Evolutionary conservation across 176 grass and related monocot genomes (phyloP), one percentile per base, ranked within the genome.

Genomic region (Hyparrhenia diplandra): DNA sequence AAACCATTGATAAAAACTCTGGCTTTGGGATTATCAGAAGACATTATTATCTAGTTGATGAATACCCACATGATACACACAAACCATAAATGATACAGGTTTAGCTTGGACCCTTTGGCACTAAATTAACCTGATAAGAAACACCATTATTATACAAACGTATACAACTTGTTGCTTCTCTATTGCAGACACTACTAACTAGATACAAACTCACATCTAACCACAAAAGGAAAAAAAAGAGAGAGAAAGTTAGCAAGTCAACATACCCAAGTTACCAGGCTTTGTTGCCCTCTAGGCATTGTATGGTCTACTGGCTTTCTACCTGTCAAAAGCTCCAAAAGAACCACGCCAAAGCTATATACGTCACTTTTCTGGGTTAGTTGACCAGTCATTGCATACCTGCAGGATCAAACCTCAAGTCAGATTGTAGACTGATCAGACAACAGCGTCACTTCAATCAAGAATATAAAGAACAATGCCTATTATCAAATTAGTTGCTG

Each of bases 281-380:
- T 97, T 59, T 97, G 92, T 80, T 97, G 94, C 25, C 94, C 94
- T 92, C 94, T 89, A 75, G 92, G 92, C 95, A 94, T 94, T 73
- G 94, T 97, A 88, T 97, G 95, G 36, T 97, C 95, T 61, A 97
- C 92, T 23, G 92, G 95, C 57, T 97, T 97, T 70, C 95, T 88
- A 88, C 95, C 92, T 3, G 95, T 97, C 81, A 97, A 40, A 92
- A 97, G 87, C 74, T 97, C 90, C 82, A 97, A 88, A 70, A 97
- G 92, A 83, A 97, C 95, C 37, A 97, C 95, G 31, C 94, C 95
- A 81, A 97, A 97, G 66, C 95, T 97, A 85, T 97, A 94, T 11
- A 94, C 92, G 58, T 97, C 95, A 85, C 92, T 97, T 86, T 94
- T 97, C 74, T 94, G 95, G 41, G 95, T 97, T 64, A 97, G 49